Percentiles rank a stretch among this genome's conserved stretches.
These are phyloP conservation scores for Silene vulgaris DNA, from an alignment of 179 eudicot genomes.

Conservation along the genomic window DNA sequence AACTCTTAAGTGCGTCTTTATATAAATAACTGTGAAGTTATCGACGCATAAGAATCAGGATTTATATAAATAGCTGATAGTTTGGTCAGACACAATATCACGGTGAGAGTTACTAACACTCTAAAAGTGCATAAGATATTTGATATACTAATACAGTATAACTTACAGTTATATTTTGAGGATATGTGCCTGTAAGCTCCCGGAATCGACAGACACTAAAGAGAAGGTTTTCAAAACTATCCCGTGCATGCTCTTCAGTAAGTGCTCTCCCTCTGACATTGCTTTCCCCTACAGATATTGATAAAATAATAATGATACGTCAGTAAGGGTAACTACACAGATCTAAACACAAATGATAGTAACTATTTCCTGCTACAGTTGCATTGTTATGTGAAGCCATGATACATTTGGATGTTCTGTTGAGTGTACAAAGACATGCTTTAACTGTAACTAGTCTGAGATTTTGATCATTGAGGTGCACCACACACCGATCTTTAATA, in stretches of 20 bases:
- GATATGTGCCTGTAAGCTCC: slow-evolving; percentile 89
- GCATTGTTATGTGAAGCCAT: not conserved
- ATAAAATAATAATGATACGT: slow-evolving; percentile 9
- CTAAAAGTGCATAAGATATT: not conserved
- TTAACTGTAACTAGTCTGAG: not conserved
- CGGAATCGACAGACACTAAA: slow-evolving; percentile 90
- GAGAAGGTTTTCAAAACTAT: slow-evolving; percentile 91
- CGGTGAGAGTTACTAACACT: not conserved
- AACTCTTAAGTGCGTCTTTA: no score
- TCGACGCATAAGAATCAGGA: not conserved
- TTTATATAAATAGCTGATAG: not conserved
- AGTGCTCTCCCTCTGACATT: slow-evolving; percentile 76
- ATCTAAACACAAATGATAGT: not conserved
- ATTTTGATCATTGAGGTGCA: not conserved
- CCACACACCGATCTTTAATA: not conserved
- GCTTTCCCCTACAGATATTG: slow-evolving; percentile 50
- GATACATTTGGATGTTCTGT: not conserved
- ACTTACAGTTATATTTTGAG: slow-evolving; percentile 83
- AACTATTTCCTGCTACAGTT: slow-evolving; percentile 5
- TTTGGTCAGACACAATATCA: no score
- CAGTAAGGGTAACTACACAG: slow-evolving; percentile 11
- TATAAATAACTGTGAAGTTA: not conserved
- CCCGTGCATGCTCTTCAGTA: slow-evolving; percentile 97
- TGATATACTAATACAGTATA: not conserved
- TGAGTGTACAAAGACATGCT: not conserved